Percentiles rank a stretch among this genome's conserved stretches.
Evolutionary conservation across 805 yeast species (phyloP).

Genomic region (Kockiozyma suomiensis): DNA sequence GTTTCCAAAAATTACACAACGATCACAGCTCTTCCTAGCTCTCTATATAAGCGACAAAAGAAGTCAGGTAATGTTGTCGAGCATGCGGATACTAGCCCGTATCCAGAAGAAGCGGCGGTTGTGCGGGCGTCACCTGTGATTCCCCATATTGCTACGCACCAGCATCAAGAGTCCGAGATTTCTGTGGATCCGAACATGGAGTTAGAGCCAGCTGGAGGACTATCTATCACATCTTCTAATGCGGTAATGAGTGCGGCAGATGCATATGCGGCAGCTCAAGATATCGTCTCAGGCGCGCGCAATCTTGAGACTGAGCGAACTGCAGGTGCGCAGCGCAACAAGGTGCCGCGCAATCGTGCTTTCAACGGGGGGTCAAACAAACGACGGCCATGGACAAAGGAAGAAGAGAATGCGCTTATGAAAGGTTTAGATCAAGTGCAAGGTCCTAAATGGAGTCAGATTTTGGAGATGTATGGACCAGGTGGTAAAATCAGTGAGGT

Average conservation of each 20-base stretch:
- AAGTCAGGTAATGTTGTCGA: not conserved
- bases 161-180: constrained; percentile 22
- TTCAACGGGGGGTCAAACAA: constrained; percentile 36
- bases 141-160: constrained; percentile 1
- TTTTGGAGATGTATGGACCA: constrained; percentile 86
- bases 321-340: not conserved
- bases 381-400: constrained; percentile 81
- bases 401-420: constrained; percentile 82
- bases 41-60: not conserved
- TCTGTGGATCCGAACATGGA: constrained; percentile 19
- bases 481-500: constrained; percentile 87
- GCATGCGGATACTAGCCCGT: not conserved
- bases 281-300: constrained; percentile 1
- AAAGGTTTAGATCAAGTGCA: constrained; percentile 72
- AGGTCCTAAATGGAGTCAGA: constrained; percentile 95
- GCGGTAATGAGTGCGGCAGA: constrained; percentile 4
- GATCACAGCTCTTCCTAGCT: constrained; percentile 22
- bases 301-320: not conserved
- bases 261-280: constrained; percentile 12
- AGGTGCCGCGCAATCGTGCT: constrained; percentile 13
- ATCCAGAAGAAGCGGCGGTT: not conserved
- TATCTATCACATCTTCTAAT: not conserved
- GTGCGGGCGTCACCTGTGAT: constrained; percentile 12
- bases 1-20: constrained; percentile 56
- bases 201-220: not conserved